Percentiles rank a stretch among this genome's conserved stretches.
Evolutionary conservation across 139 green algal genomes (phyloP).

Genomic region (Yamagishiella unicocca): DNA sequence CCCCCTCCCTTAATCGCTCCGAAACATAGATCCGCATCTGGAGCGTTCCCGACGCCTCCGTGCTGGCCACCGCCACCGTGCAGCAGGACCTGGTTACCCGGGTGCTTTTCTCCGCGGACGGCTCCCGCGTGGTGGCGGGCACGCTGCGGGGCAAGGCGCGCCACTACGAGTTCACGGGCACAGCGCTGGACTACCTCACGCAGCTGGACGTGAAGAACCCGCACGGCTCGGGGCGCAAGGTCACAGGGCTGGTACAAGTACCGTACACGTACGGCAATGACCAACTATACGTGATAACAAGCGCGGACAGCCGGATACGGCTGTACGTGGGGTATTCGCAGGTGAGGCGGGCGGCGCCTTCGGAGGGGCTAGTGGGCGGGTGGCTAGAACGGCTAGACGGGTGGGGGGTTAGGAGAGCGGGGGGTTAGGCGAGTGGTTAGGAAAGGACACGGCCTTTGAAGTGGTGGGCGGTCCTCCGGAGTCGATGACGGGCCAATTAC

Average conservation of each 20-base stretch:
- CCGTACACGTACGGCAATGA: slow-evolving; percentile 63
- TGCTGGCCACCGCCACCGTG: slow-evolving; percentile 83
- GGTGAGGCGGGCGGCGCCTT: neutral
- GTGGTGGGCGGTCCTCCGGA: too few relatives aligned
- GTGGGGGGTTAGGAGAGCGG: neutral
- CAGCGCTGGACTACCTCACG: slow-evolving; percentile 1
- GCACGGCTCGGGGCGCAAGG: slow-evolving; percentile 75
- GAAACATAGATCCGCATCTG: slow-evolving; percentile 79
- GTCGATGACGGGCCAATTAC: too few relatives aligned
- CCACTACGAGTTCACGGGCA: slow-evolving; percentile 55
- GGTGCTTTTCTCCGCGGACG: slow-evolving; percentile 75
- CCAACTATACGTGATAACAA: slow-evolving; percentile 86
- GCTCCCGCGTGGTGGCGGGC: slow-evolving; percentile 72
- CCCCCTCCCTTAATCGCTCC: neutral
- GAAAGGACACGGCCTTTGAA: too few relatives aligned
- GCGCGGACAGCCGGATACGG: slow-evolving; percentile 87
- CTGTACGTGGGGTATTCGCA: slow-evolving; percentile 61
- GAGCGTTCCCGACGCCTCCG: slow-evolving; percentile 85
- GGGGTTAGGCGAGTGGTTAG: too few relatives aligned
- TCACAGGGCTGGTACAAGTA: slow-evolving; percentile 83
- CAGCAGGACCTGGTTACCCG: slow-evolving; percentile 94
- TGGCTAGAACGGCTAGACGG: too few relatives aligned
- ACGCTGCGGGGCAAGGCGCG: slow-evolving; percentile 74
- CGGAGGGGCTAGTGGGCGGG: too few relatives aligned
- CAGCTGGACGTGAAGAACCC: slow-evolving; percentile 73